These are phyloP conservation scores for Myriosclerotinia curreyana DNA, from an alignment of 2,329 filamentous ascomycete genomes.

Conservation along the genomic window DNA sequence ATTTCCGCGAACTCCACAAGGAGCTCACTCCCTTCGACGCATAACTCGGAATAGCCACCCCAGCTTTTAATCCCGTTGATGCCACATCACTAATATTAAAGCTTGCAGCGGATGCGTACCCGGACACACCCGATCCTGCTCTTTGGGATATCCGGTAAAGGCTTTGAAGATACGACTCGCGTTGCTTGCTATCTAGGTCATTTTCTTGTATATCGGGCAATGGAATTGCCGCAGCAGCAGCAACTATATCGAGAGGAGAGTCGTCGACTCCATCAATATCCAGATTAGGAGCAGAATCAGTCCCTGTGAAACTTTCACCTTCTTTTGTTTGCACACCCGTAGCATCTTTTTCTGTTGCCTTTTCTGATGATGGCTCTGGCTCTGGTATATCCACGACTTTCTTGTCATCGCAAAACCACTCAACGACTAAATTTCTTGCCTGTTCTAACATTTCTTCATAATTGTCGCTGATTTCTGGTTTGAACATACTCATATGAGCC, in stretches of 20 bases:
- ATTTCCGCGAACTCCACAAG: slow-evolving; percentile 8
- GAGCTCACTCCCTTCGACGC: slow-evolving; percentile 20
- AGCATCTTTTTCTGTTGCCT: background rate
- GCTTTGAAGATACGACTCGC: slow-evolving; percentile 22
- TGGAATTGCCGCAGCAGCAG: slow-evolving; percentile 15
- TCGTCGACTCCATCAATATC: slow-evolving; percentile 12
- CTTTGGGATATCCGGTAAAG: slow-evolving; percentile 17
- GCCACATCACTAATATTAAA: slow-evolving; percentile 6
- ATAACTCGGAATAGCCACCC: slow-evolving; percentile 15
- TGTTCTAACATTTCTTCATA: slow-evolving; percentile 30
- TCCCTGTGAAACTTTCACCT: background rate
- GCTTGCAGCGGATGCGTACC: slow-evolving; percentile 15
- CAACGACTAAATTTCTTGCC: slow-evolving; percentile 24
- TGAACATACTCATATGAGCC: slow-evolving; percentile 37
- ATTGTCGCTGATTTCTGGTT: slow-evolving; percentile 28
- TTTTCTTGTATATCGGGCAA: slow-evolving; percentile 20
- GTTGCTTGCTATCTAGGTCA: slow-evolving; percentile 15
- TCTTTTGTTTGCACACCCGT: background rate
- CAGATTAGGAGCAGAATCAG: slow-evolving; percentile 1
- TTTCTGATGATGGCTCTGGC: slow-evolving; percentile 1
- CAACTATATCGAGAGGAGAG: slow-evolving; percentile 18
- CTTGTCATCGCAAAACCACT: slow-evolving; percentile 25
- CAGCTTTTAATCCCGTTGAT: slow-evolving; percentile 10
- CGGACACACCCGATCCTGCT: slow-evolving; percentile 16
- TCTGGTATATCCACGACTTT: slow-evolving; percentile 15